phyloP scores from a whole-genome alignment of 495 filamentous ascomycete species.

The Aspergillus kassunensis region DNA sequence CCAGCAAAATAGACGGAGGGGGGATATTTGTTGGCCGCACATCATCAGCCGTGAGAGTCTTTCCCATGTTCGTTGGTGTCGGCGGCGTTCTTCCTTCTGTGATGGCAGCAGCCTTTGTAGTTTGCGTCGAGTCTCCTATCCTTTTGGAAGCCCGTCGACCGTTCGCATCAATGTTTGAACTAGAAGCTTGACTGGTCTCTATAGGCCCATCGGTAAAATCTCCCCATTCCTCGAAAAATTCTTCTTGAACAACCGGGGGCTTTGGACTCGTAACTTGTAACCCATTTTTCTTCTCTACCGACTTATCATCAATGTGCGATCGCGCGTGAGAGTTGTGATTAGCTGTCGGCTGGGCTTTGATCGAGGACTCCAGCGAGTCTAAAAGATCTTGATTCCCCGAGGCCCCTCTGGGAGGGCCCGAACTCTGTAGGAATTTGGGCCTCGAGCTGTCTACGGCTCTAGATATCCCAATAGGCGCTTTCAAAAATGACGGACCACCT shows the following conservation, averaged over 20 bases:
- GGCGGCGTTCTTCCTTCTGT: background rate
- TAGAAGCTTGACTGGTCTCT: slow-evolving; percentile 13
- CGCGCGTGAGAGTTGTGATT: background rate
- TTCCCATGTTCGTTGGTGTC: background rate
- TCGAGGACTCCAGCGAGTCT: slow-evolving; percentile 26
- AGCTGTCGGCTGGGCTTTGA: slow-evolving; percentile 18
- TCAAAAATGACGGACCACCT: slow-evolving; percentile 52
- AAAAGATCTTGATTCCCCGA: slow-evolving; percentile 1
- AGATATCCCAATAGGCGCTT: background rate
- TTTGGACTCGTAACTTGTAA: slow-evolving; percentile 19
- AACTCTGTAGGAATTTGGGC: background rate
- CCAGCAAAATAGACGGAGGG: slow-evolving; percentile 76
- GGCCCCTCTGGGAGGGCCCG: background rate
- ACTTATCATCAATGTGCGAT: background rate
- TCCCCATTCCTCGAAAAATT: slow-evolving; percentile 39
- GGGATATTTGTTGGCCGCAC: slow-evolving; percentile 82
- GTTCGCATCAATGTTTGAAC: slow-evolving; percentile 3
- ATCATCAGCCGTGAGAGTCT: slow-evolving; percentile 13
- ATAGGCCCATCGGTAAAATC: slow-evolving; percentile 35
- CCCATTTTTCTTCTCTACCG: background rate
- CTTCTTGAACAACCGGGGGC: slow-evolving; percentile 62
- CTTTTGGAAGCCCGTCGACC: background rate
- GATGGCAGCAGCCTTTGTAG: background rate
- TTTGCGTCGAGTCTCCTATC: background rate
- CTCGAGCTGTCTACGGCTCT: background rate